Base-by-base conservation (phyloP, 805 yeast genomes). In the Dipodascopsis uninucleata region DNA sequence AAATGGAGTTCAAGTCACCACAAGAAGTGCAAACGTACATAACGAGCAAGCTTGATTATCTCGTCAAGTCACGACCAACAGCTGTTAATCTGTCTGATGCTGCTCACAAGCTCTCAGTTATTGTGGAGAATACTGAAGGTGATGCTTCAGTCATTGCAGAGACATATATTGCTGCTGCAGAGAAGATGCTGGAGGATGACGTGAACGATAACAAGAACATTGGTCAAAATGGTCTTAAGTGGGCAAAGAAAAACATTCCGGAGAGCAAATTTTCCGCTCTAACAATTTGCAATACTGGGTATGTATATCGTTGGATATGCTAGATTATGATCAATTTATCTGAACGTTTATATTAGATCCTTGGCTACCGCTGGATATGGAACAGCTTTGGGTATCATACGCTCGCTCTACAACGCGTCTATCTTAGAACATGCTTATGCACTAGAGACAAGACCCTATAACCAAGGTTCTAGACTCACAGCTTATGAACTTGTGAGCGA, bases 321-420 rank as follows among this genome's bases (percentile, higher is more conserved):
- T 33, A 21, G 26, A 4, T n/a, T 6, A 37, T 9, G n/a, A n/a
- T 7, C 12, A 9, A 8, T 6, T 8, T 16, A 7, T 7, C 7
- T 6, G 20, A 7, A 34, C 9, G 23, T 8, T 36, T 18, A 31
- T 16, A 10, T 16, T 22, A 46, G 52, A 0, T 86, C 97, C 0
- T 71, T 90, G 47, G 98, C 98, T 1, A 90, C 98, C 1, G 86
- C 97, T 3, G 97, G 97, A 1, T 90, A 88, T 62, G 98, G 98
- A 24, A 90, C 98, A 4, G 97, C 97, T 0, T 71, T 90, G 24
- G 97, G 98, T 10, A 85, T 93, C 20, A 79, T 90, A 31, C 77
- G 97, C 55, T 78, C 95, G 0, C 70, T 85, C 50, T 76, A 64
- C 41, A 52, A 64, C 1, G 56, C 68, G 0, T 76, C 79, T 34